Conservation (phyloP, 2,329 filamentous ascomycete genomes). For the Alternaria metachromatica region DNA sequence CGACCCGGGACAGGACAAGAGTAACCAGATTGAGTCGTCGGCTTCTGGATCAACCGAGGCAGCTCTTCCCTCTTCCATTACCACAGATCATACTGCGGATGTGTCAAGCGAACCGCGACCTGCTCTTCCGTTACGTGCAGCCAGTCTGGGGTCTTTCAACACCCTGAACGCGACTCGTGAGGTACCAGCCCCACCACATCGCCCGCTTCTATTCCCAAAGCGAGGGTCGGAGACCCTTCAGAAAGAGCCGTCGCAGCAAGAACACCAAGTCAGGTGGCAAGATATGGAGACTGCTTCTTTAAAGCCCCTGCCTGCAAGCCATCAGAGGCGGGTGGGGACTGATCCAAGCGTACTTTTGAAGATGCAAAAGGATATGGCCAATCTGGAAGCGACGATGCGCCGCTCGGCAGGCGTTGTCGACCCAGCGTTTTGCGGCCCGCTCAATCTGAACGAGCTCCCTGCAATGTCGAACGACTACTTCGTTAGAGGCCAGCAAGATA, state of each 20-base stretch:
- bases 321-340: not conserved
- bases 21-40: not conserved
- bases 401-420: conserved; percentile 13
- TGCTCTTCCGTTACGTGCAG: not conserved
- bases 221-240: not conserved
- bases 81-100: not conserved
- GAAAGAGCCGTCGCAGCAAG: not conserved
- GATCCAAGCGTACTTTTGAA: conserved; percentile 2
- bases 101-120: not conserved
- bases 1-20: not conserved
- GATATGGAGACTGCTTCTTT: not conserved
- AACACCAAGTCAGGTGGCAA: not conserved
- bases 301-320: not conserved
- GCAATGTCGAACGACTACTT: conserved; percentile 1
- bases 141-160: not conserved
- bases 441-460: conserved; percentile 9
- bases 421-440: conserved; percentile 1
- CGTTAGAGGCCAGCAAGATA: not conserved
- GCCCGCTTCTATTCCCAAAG: not conserved
- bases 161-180: not conserved
- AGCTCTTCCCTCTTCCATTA: not conserved
- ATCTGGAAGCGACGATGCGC: conserved; percentile 8
- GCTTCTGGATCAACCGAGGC: not conserved
- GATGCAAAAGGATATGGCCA: conserved; percentile 18
- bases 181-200: not conserved